phyloP scores from a whole-genome alignment of 2,329 filamentous ascomycete species.

The Ceratocystis cubensis region DNA sequence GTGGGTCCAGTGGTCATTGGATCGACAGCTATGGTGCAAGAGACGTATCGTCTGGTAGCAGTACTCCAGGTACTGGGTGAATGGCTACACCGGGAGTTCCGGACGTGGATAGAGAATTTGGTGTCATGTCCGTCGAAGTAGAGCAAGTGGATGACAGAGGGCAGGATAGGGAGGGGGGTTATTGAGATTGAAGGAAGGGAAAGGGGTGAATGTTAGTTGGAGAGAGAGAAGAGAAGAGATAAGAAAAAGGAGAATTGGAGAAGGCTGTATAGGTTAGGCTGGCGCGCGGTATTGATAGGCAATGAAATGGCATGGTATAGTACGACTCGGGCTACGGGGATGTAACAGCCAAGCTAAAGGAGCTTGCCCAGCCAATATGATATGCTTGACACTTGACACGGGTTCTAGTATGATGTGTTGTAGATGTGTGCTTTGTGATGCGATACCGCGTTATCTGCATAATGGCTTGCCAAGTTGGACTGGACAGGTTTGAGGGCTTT shows the following conservation, averaged over 20 bases:
- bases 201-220: not conserved
- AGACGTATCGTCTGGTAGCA: slow-evolving; percentile 11
- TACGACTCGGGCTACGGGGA: not conserved
- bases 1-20: slow-evolving; percentile 18
- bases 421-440: not conserved
- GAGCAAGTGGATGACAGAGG: not conserved
- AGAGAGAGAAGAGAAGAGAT: not conserved
- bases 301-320: not conserved
- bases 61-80: slow-evolving; percentile 11
- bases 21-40: slow-evolving; percentile 18
- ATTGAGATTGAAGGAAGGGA: not conserved
- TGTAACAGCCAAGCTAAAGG: not conserved
- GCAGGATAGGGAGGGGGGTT: not conserved
- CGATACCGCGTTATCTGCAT: not conserved
- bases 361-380: not conserved
- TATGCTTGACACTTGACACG: not conserved
- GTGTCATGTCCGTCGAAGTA: not conserved
- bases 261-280: too few relatives aligned
- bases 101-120: slow-evolving; percentile 8
- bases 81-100: slow-evolving; percentile 15
- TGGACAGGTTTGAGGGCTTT: not conserved
- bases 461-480: not conserved
- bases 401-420: not conserved
- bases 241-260: not conserved
- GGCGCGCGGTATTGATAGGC: not conserved